Conservation (phyloP, 805 yeast genomes). For the Suhomyces prunicola region DNA sequence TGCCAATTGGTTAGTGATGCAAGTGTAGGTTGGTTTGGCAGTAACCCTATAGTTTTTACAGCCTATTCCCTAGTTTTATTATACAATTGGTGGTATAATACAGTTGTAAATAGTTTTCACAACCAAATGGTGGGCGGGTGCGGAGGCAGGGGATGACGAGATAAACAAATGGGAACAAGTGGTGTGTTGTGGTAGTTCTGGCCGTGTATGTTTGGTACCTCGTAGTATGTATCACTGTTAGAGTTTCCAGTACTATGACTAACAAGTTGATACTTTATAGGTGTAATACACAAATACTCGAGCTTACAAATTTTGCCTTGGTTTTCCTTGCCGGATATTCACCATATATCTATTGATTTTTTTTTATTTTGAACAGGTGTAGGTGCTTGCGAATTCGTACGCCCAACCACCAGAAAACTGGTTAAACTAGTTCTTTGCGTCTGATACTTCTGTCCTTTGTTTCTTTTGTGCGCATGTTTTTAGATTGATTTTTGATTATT, state of each 20-base stretch:
- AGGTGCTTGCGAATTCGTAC: background rate
- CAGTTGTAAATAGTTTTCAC: background rate
- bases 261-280: background rate
- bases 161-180: background rate
- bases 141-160: background rate
- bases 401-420: constrained; percentile 2
- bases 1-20: background rate
- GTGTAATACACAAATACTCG: background rate
- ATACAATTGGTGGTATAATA: background rate
- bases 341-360: background rate
- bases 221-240: background rate
- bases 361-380: background rate
- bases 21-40: background rate
- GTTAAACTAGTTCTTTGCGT: constrained; percentile 5
- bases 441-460: constrained; percentile 2
- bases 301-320: background rate
- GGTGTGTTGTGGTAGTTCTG: background rate
- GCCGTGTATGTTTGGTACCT: background rate
- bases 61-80: background rate
- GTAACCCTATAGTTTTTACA: background rate
- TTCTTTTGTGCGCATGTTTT: constrained; percentile 4
- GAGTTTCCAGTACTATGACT: background rate
- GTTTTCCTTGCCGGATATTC: background rate
- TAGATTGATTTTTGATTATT: background rate
- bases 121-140: background rate